A percentile compares a stretch with the other conserved stretches of the same genome.
Evolutionary conservation across 192 early-diverging fungal species (phyloP).

Genomic region (Umbelopsis ramanniana): DNA sequence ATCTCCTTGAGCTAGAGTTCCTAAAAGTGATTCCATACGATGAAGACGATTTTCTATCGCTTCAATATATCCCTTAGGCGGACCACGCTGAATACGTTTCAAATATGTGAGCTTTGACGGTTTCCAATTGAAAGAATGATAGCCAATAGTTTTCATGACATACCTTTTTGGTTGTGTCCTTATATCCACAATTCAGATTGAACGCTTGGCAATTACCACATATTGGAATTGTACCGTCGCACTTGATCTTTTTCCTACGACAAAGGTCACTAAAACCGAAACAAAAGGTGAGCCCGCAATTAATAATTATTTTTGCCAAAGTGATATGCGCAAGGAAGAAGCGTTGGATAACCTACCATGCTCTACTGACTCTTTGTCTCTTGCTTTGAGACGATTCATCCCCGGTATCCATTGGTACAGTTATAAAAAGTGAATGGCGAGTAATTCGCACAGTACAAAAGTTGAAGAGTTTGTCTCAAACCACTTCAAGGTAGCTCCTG

Average conservation of each 20-base stretch:
- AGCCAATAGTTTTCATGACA: conserved; percentile 14
- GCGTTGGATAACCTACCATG: conserved; percentile 31
- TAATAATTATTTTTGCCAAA: not conserved
- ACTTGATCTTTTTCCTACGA: conserved; percentile 83
- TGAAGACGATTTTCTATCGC: conserved; percentile 77
- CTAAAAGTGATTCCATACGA: conserved; percentile 69
- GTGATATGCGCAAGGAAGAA: not conserved
- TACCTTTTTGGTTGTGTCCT: conserved; percentile 55
- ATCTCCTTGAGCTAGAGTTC: conserved; percentile 55
- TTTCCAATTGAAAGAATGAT: conserved; percentile 18
- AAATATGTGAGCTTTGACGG: not conserved
- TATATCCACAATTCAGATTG: conserved; percentile 65
- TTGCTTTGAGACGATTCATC: conserved; percentile 32
- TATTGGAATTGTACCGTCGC: conserved; percentile 70
- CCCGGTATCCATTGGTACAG: conserved; percentile 3
- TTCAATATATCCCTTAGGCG: conserved; percentile 89
- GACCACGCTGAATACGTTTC: conserved; percentile 62
- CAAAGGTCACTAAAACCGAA: conserved; percentile 66
- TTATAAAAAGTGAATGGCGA: not conserved
- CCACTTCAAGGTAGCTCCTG: not conserved
- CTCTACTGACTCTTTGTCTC: conserved; percentile 44
- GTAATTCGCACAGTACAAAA: not conserved
- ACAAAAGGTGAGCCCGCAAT: not conserved
- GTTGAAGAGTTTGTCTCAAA: not conserved
- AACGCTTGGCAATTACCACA: conserved; percentile 79